Conservation (phyloP, 2,329 filamentous ascomycete species). For the Aspergillus latus region DNA sequence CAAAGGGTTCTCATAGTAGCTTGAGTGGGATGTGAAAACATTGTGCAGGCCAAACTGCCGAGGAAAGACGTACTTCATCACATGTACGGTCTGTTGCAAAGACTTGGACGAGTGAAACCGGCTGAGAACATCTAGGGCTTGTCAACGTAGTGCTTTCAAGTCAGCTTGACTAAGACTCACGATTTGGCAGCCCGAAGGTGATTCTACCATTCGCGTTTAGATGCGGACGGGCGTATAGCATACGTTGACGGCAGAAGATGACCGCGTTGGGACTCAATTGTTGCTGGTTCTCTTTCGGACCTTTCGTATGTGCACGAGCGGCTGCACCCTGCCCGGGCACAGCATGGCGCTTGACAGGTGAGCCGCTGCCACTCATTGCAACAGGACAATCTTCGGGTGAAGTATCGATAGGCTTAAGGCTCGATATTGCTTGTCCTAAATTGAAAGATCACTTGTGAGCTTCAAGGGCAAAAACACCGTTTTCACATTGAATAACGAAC, state of each 20-base stretch:
- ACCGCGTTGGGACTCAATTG: slow-evolving; percentile 56
- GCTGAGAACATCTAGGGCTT: slow-evolving; percentile 71
- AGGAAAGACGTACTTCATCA: slow-evolving; percentile 94
- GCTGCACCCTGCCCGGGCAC: neutral
- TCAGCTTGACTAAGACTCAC: slow-evolving; percentile 64
- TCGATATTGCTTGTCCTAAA: slow-evolving; percentile 34
- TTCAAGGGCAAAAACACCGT: neutral
- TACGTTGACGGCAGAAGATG: slow-evolving; percentile 73
- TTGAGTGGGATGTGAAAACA: slow-evolving; percentile 73
- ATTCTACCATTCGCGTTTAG: slow-evolving; percentile 68
- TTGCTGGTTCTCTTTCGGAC: neutral
- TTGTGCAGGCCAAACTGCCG: slow-evolving; percentile 88
- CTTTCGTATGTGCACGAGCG: neutral
- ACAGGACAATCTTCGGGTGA: neutral
- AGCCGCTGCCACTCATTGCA: neutral
- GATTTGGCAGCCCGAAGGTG: slow-evolving; percentile 66
- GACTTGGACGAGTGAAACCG: slow-evolving; percentile 54
- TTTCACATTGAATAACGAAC: slow-evolving; percentile 44
- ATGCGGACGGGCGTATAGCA: slow-evolving; percentile 77
- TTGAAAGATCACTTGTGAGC: neutral
- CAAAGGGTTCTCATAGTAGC: slow-evolving; percentile 63
- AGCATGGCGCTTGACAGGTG: neutral
- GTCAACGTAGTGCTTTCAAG: neutral
- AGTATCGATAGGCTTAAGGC: slow-evolving; percentile 27
- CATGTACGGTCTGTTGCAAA: slow-evolving; percentile 60